Conservation (phyloP, 768 basidiomycete species). For the Tubosaeta sp. region DNA sequence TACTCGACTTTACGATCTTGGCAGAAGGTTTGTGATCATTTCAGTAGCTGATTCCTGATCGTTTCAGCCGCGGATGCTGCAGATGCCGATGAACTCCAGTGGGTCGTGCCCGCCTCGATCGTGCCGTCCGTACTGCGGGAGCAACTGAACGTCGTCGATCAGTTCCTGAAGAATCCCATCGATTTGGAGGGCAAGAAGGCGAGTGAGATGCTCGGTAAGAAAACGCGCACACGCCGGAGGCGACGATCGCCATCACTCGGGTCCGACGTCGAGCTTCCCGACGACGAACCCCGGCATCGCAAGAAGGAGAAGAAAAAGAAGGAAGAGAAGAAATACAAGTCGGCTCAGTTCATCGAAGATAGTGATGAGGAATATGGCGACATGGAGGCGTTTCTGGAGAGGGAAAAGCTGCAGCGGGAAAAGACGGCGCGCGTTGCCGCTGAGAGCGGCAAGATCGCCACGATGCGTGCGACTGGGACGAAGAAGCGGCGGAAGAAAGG, state of each 20-base stretch:
- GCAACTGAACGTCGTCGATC: slow-evolving; percentile 71
- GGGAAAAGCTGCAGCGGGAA: slow-evolving; percentile 61
- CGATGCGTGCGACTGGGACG: slow-evolving; percentile 47
- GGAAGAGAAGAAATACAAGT: slow-evolving; percentile 76
- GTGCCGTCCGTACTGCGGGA: slow-evolving; percentile 63
- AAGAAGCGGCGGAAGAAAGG: slow-evolving; percentile 53
- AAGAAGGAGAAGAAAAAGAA: slow-evolving; percentile 52
- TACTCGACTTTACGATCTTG: slow-evolving; percentile 65
- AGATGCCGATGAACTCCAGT: slow-evolving; percentile 75
- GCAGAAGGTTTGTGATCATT: slow-evolving; percentile 53
- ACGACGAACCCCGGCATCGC: slow-evolving; percentile 33
- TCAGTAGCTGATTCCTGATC: not conserved
- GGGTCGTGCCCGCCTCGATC: slow-evolving; percentile 78
- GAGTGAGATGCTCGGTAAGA: slow-evolving; percentile 65
- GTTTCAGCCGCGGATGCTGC: slow-evolving; percentile 4
- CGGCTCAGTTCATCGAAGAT: slow-evolving; percentile 88
- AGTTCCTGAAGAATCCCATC: slow-evolving; percentile 79
- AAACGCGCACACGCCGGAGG: slow-evolving; percentile 48
- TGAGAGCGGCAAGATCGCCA: slow-evolving; percentile 35
- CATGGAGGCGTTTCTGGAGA: slow-evolving; percentile 77
- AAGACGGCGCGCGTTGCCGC: slow-evolving; percentile 45
- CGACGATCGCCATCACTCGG: slow-evolving; percentile 48
- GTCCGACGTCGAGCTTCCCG: slow-evolving; percentile 35
- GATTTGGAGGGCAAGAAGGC: slow-evolving; percentile 77
- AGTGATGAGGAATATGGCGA: slow-evolving; percentile 81